Percentiles rank a stretch among this genome's conserved stretches.
phyloP scores from a whole-genome alignment of 2,329 filamentous ascomycete species.

The Trichoderma sp. region DNA sequence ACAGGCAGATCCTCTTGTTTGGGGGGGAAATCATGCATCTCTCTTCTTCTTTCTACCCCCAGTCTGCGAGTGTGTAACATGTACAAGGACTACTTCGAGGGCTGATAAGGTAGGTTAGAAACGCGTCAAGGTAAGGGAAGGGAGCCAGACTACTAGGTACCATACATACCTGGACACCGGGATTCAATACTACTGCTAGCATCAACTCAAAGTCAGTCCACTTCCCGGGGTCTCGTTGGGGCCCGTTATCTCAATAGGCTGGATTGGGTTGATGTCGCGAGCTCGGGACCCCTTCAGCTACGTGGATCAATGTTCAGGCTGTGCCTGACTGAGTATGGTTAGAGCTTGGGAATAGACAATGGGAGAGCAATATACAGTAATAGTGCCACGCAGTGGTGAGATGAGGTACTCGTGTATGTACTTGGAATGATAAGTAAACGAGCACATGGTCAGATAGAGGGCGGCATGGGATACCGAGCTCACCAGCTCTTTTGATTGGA shows the following conservation, averaged over 20 bases:
- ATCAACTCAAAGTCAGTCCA: conserved; percentile 12
- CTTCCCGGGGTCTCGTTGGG: neutral
- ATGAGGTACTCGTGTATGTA: neutral
- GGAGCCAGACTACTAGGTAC: too few species aligned
- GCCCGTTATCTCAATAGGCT: too few species aligned
- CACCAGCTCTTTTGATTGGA: neutral
- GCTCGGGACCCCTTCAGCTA: neutral
- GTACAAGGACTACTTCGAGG: too few species aligned
- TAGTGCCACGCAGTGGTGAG: too few species aligned
- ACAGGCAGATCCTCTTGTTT: neutral
- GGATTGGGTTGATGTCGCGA: neutral
- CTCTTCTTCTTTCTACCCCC: too few species aligned
- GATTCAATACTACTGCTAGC: neutral
- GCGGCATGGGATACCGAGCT: neutral
- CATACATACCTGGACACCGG: neutral
- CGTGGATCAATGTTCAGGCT: neutral
- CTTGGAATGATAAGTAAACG: neutral
- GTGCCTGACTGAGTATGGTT: too few species aligned
- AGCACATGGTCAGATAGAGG: neutral
- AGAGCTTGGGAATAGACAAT: too few species aligned
- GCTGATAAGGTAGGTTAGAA: too few species aligned
- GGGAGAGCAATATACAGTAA: too few species aligned
- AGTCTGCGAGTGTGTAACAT: too few species aligned
- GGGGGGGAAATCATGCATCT: neutral
- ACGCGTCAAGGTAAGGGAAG: too few species aligned